These are phyloP conservation scores for Turritis glabra DNA, from an alignment of 345 rosid genomes.

Conservation along the genomic window DNA sequence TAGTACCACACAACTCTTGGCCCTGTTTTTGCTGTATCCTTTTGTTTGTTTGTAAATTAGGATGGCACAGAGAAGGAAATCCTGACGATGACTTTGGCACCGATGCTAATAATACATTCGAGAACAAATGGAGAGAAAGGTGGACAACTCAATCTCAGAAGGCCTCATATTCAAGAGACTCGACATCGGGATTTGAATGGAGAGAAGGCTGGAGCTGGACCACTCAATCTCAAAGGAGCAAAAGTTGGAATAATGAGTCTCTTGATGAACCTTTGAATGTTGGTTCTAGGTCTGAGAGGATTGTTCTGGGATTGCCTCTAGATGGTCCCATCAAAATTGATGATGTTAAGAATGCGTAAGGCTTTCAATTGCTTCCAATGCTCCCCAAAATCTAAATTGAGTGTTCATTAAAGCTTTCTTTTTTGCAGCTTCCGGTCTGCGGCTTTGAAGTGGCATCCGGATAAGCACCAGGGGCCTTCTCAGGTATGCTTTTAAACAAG, in stretches of 20 bases:
- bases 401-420: background rate
- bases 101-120: conserved; percentile 21
- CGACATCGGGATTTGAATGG: conserved; percentile 54
- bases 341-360: conserved; percentile 89
- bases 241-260: conserved; percentile 42
- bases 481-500: conserved; percentile 46
- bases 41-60: conserved; percentile 16
- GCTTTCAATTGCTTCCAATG: background rate
- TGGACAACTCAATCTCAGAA: conserved; percentile 26
- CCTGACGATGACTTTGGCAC: conserved; percentile 6
- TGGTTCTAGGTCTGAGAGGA: conserved; percentile 68
- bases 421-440: conserved; percentile 62
- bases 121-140: conserved; percentile 17
- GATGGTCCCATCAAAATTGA: conserved; percentile 61
- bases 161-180: background rate
- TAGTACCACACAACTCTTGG: conserved; percentile 11
- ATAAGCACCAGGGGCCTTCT: conserved; percentile 74
- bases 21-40: background rate
- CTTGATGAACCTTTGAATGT: conserved; percentile 44
- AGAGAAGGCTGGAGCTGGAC: conserved; percentile 54
- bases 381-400: background rate
- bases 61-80: conserved; percentile 39
- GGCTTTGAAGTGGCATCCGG: conserved; percentile 97
- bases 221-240: conserved; percentile 40
- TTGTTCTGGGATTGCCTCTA: conserved; percentile 63